Evolutionary conservation across 176 grass and related monocot species (phyloP).

Genomic region (maize (Zea mays)): DNA sequence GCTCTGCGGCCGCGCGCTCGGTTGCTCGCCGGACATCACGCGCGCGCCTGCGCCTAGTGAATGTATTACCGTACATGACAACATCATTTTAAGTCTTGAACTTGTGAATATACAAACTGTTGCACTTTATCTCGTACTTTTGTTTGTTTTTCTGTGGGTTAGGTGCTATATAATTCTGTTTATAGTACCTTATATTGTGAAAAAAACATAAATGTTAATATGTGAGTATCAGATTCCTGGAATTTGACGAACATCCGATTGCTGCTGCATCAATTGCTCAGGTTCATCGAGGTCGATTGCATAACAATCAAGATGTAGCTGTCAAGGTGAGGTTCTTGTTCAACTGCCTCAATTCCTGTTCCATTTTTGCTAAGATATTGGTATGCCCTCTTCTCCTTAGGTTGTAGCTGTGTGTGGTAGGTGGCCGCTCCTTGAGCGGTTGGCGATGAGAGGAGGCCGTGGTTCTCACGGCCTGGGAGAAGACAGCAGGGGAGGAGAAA

Average conservation of each 20-base stretch:
- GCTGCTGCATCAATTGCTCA: conserved; percentile 99
- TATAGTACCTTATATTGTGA: neutral
- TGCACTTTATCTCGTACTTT: conserved; percentile 15
- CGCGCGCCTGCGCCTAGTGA: too few species aligned
- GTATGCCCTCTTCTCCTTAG: too few species aligned
- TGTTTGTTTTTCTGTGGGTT: conserved; percentile 24
- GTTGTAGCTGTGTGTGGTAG: too few species aligned
- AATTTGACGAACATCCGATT: conserved; percentile 87
- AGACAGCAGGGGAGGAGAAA: too few species aligned
- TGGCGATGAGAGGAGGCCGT: too few species aligned
- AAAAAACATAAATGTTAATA: conserved; percentile 32
- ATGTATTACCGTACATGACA: too few species aligned
- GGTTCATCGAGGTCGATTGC: conserved; percentile 77
- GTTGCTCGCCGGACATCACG: too few species aligned
- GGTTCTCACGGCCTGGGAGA: too few species aligned
- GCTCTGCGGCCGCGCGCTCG: too few species aligned
- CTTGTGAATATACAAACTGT: neutral
- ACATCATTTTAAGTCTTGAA: neutral
- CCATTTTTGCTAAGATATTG: conserved; percentile 11
- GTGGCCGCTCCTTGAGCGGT: too few species aligned
- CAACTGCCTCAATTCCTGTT: conserved; percentile 23
- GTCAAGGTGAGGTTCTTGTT: conserved; percentile 70
- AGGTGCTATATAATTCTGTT: conserved; percentile 19
- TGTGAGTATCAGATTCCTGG: conserved; percentile 75
- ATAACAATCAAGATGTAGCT: conserved; percentile 78